These are phyloP conservation scores for Kuraishia molischiana DNA, from an alignment of 805 yeast species.

Conservation along the genomic window DNA sequence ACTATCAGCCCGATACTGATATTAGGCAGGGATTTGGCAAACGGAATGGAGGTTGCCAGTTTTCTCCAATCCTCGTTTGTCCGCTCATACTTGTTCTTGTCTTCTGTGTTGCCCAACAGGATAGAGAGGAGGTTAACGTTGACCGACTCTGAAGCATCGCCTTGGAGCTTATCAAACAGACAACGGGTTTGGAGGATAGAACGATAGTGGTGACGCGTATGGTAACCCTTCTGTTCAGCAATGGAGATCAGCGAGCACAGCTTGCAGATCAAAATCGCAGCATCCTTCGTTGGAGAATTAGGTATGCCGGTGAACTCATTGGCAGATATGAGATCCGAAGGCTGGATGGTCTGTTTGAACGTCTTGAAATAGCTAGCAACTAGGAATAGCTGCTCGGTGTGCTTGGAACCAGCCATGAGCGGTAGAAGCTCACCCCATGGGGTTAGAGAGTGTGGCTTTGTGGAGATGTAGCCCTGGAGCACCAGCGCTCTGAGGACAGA, in stretches of 20 bases:
- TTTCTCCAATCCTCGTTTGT: slow-evolving; percentile 47
- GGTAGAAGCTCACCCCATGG: slow-evolving; percentile 43
- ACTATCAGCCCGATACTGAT: slow-evolving; percentile 54
- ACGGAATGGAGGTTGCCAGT: slow-evolving; percentile 52
- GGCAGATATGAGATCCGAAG: slow-evolving; percentile 29
- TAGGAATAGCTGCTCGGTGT: slow-evolving; percentile 32
- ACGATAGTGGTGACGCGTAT: slow-evolving; percentile 64
- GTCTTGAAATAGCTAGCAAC: slow-evolving; percentile 33
- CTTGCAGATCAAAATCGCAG: slow-evolving; percentile 35
- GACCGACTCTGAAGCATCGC: slow-evolving; percentile 41
- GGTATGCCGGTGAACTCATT: slow-evolving; percentile 15
- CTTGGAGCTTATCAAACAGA: slow-evolving; percentile 42
- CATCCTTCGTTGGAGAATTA: slow-evolving; percentile 23
- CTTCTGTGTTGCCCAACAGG: slow-evolving; percentile 42
- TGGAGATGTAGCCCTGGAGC: slow-evolving; percentile 37
- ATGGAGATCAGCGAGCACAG: slow-evolving; percentile 35
- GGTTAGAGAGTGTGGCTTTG: slow-evolving; percentile 30
- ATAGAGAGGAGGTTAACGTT: slow-evolving; percentile 42
- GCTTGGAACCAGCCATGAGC: slow-evolving; percentile 18
- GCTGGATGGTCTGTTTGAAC: slow-evolving; percentile 25
- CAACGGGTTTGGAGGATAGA: slow-evolving; percentile 60
- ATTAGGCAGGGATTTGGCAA: slow-evolving; percentile 43
- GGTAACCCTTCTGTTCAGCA: slow-evolving; percentile 37
- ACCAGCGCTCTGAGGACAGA: slow-evolving; percentile 42
- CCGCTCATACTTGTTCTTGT: slow-evolving; percentile 33